Conservation (phyloP, 2,329 filamentous ascomycete genomes). For the Mycocentrospora acerina region DNA sequence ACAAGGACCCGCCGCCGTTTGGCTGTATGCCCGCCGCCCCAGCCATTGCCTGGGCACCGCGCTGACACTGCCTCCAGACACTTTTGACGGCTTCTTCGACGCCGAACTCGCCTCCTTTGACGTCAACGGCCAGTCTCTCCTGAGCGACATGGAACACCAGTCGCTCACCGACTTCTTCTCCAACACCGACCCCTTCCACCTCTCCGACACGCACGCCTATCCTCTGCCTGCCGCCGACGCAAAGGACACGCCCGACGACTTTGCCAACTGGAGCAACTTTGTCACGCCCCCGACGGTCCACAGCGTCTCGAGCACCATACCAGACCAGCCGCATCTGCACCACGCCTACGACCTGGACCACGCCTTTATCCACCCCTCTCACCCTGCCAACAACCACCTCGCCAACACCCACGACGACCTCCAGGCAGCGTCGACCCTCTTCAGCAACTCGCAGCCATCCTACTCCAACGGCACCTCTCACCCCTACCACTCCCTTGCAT, state of each 20-base stretch:
- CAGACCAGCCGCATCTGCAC: conserved; percentile 35
- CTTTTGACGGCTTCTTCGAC: conserved; percentile 30
- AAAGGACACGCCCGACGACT: conserved; percentile 26
- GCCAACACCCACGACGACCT: conserved; percentile 32
- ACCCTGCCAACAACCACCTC: conserved; percentile 16
- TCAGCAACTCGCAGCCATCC: conserved; percentile 30
- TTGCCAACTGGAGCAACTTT: conserved; percentile 29
- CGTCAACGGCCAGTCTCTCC: conserved; percentile 28
- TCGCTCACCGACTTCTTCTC: conserved; percentile 37
- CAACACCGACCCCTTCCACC: conserved; percentile 31
- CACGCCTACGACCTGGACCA: conserved; percentile 28
- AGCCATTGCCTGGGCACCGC: not conserved
- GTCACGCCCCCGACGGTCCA: conserved; percentile 36
- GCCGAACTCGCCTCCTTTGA: conserved; percentile 14
- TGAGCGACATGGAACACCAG: conserved; percentile 35
- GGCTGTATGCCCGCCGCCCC: conserved; percentile 27
- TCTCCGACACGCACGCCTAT: conserved; percentile 16
- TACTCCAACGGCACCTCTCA: conserved; percentile 22
- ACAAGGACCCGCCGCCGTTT: conserved; percentile 37
- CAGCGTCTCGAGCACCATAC: conserved; percentile 37
- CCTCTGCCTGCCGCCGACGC: conserved; percentile 13
- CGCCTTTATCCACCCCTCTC: conserved; percentile 12
- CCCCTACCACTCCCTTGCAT: conserved; percentile 20
- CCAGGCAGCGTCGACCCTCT: conserved; percentile 36
- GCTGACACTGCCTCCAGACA: conserved; percentile 24